These are phyloP conservation scores for Kurtzmaniella quercitrusa DNA, from an alignment of 1,139 yeast species.

Conservation along the genomic window DNA sequence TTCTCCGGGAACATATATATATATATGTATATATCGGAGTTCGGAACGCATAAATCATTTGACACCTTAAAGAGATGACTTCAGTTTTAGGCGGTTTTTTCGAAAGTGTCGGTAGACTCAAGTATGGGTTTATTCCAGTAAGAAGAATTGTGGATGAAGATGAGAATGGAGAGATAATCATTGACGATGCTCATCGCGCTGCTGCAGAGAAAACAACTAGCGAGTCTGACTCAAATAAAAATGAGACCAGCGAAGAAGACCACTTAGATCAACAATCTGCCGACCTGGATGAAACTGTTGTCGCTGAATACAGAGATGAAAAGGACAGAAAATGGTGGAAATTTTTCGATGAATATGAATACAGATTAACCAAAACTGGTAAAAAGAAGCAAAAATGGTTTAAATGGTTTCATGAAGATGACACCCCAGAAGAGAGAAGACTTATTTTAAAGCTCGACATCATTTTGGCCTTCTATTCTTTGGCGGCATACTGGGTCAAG, in stretches of 20 bases:
- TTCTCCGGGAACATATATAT: too few species aligned
- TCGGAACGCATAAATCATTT: too few species aligned
- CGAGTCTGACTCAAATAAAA: not conserved
- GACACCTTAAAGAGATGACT: not conserved
- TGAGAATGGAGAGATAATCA: conserved; percentile 12
- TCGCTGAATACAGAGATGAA: conserved; percentile 54
- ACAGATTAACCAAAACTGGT: conserved; percentile 36
- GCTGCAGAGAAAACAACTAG: not conserved
- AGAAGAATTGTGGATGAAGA: conserved; percentile 41
- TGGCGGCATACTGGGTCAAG: conserved; percentile 68
- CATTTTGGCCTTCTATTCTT: conserved; percentile 53
- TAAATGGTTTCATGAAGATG: conserved; percentile 59
- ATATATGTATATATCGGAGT: not conserved
- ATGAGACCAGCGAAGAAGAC: conserved; percentile 1
- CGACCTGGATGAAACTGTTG: not conserved
- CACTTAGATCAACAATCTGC: not conserved
- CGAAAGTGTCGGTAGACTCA: conserved; percentile 21
- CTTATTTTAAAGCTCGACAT: conserved; percentile 61
- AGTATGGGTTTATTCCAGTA: conserved; percentile 48
- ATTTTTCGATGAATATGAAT: conserved; percentile 60
- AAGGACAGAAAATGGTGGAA: conserved; percentile 61
- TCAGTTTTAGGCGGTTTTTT: not conserved
- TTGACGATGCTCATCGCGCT: not conserved
- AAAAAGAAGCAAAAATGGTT: conserved; percentile 49
- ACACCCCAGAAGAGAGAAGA: conserved; percentile 50